These are phyloP conservation scores for Rhodotorula mucilaginosa DNA, from an alignment of 1,284 basidiomycete species.

Conservation along the genomic window DNA sequence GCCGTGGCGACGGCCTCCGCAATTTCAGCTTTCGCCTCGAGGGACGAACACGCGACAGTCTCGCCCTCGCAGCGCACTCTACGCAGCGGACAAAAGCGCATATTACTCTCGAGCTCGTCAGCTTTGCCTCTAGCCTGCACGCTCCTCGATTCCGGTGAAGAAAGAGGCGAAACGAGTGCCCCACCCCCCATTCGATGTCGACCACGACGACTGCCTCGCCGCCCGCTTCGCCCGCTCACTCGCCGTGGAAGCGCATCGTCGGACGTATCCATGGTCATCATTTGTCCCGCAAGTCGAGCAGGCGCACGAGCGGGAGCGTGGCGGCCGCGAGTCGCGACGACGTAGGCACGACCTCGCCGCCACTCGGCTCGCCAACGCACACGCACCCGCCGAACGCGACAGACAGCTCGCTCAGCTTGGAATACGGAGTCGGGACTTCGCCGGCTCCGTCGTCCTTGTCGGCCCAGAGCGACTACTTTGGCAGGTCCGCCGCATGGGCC, in stretches of 20 bases:
- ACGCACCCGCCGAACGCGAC: background rate
- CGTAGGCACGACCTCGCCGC: background rate
- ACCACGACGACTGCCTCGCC: background rate
- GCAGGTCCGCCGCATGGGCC: background rate
- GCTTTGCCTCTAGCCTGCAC: too few relatives aligned
- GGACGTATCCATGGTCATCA: conserved; percentile 4
- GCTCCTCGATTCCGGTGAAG: too few relatives aligned
- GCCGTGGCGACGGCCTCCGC: too few relatives aligned
- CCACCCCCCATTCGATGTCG: background rate
- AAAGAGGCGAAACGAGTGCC: background rate
- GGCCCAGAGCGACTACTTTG: conserved; percentile 18
- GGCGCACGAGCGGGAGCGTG: conserved; percentile 8
- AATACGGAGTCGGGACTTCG: background rate
- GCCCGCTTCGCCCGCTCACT: conserved; percentile 1
- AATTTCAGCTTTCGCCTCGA: too few relatives aligned
- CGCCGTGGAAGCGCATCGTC: conserved; percentile 34
- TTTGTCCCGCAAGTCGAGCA: conserved; percentile 9
- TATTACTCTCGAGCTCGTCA: too few relatives aligned
- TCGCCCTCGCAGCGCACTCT: too few relatives aligned
- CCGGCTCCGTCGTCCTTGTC: background rate
- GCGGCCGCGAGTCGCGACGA: background rate
- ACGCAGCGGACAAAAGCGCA: too few relatives aligned
- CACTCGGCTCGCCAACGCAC: too few relatives aligned
- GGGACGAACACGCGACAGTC: too few relatives aligned
- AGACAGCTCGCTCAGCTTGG: background rate